phyloP scores from a whole-genome alignment of 208 protist species.

The Acanthamoeba culbertsoni region DNA sequence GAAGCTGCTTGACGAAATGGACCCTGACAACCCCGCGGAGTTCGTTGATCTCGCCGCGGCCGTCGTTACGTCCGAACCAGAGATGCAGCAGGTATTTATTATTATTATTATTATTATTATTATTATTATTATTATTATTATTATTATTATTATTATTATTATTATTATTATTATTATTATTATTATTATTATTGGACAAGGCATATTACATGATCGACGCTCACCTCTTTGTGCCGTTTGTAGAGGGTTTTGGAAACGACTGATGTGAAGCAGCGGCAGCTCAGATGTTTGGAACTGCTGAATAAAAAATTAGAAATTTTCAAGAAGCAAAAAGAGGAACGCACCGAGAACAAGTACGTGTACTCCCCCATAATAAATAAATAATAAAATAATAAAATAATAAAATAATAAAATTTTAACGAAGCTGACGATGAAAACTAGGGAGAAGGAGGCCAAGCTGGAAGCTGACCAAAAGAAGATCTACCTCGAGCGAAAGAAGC shows the following conservation, averaged over 20 bases:
- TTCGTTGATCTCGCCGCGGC: slow-evolving; percentile 45
- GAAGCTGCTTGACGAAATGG: slow-evolving; percentile 54
- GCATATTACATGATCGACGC: no score
- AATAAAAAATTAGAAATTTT: background rate
- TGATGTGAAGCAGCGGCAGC: slow-evolving; percentile 9
- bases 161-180: no score
- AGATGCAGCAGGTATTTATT: slow-evolving; percentile 53
- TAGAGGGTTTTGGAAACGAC: background rate
- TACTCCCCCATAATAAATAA: background rate
- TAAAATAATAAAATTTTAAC: background rate
- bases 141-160: no score
- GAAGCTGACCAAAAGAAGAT: slow-evolving; percentile 59
- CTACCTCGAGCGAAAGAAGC: slow-evolving; percentile 79
- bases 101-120: background rate
- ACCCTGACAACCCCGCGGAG: slow-evolving; percentile 48
- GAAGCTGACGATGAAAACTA: background rate
- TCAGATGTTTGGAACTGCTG: background rate
- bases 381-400: background rate
- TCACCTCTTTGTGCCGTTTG: no score
- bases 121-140: background rate
- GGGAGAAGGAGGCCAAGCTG: slow-evolving; percentile 63
- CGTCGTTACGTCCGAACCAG: slow-evolving; percentile 19
- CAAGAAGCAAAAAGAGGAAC: background rate
- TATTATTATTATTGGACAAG: no score
- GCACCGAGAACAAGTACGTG: background rate